Conservation (phyloP, 306 rosid genomes). For the Lablab purpureus region DNA sequence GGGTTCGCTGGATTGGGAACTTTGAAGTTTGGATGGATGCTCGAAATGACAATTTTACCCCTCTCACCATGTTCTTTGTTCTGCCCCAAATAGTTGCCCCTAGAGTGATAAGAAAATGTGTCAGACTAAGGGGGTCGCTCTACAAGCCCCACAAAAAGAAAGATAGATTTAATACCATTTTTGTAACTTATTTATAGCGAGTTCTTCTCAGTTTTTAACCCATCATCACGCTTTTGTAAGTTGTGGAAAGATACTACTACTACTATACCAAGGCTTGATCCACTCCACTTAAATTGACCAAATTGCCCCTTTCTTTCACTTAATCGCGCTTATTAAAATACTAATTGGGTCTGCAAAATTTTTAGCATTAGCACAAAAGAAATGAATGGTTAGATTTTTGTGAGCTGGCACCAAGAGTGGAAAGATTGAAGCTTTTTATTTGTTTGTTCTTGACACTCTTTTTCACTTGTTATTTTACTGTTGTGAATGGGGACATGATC, state of each 20-base stretch:
- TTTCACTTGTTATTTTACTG: background rate
- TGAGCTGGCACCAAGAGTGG: slow-evolving; percentile 27
- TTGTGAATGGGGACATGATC: slow-evolving; percentile 18
- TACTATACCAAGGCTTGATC: background rate
- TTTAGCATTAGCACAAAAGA: background rate
- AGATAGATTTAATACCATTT: background rate
- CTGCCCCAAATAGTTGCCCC: background rate
- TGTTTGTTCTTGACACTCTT: slow-evolving; percentile 4
- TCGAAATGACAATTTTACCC: slow-evolving; percentile 50
- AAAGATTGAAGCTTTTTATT: slow-evolving; percentile 7
- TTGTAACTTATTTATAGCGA: background rate
- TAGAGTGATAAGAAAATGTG: background rate
- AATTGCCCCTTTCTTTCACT: background rate
- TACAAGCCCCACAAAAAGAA: background rate
- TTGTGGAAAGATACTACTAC: background rate
- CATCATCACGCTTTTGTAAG: background rate
- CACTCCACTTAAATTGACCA: background rate
- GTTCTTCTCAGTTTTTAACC: background rate
- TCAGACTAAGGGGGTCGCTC: slow-evolving; percentile 4
- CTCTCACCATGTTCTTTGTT: background rate
- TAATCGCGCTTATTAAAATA: background rate
- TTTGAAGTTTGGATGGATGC: slow-evolving; percentile 38
- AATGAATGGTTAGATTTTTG: background rate
- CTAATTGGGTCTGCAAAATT: background rate
- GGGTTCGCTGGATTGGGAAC: slow-evolving; percentile 29